Conservation (phyloP, 2,329 filamentous ascomycete genomes). For the Pseudocercospora fuligena region DNA sequence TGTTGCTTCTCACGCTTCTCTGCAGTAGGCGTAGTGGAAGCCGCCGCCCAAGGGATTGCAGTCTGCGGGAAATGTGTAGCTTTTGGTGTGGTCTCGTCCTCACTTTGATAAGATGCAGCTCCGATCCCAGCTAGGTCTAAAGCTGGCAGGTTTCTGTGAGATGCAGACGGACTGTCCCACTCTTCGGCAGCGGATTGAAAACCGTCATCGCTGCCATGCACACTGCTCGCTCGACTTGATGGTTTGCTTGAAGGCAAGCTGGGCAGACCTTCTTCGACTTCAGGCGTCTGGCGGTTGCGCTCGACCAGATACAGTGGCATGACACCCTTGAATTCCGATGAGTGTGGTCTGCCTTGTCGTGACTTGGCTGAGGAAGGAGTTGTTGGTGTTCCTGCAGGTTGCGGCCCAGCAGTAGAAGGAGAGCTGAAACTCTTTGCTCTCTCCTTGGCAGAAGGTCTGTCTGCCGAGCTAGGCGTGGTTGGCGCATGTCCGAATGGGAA, state of each 20-base stretch:
- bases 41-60: constrained; percentile 17
- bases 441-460: constrained; percentile 25
- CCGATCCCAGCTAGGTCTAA: neutral
- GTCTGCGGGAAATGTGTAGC: constrained; percentile 50
- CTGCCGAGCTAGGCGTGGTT: constrained; percentile 29
- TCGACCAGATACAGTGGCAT: constrained; percentile 80
- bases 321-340: constrained; percentile 63
- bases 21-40: constrained; percentile 6
- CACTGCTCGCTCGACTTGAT: constrained; percentile 47
- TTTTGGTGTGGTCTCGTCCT: constrained; percentile 66
- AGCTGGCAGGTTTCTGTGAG: neutral
- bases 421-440: constrained; percentile 40
- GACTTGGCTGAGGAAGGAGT: constrained; percentile 32
- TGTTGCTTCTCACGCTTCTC: constrained; percentile 33
- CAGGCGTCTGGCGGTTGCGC: constrained; percentile 56
- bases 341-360: constrained; percentile 32
- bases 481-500: constrained; percentile 40
- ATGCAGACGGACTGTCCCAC: constrained; percentile 16
- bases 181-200: constrained; percentile 52
- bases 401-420: constrained; percentile 15
- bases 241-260: constrained; percentile 56
- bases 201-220: constrained; percentile 46
- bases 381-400: constrained; percentile 12
- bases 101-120: neutral
- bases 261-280: constrained; percentile 54